phyloP scores from a whole-genome alignment of 306 rosid genomes.

The Spatholobus suberectus region DNA sequence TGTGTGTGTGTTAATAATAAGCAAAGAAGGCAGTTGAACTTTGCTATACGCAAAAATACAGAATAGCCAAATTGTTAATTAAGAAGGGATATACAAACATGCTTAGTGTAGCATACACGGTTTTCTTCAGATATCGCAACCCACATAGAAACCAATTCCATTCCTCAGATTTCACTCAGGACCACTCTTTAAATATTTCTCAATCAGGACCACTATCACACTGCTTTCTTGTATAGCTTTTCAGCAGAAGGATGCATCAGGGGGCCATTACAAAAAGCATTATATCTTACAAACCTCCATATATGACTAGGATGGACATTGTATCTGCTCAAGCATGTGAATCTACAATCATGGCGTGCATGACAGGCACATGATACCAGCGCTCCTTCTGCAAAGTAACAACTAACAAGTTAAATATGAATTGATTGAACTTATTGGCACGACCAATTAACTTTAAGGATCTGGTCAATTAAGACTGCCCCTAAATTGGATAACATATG shows the following conservation, averaged over 20 bases:
- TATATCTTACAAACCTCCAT: not conserved
- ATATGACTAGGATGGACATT: constrained; percentile 18
- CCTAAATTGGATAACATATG: not conserved
- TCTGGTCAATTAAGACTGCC: constrained; percentile 27
- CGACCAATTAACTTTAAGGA: constrained; percentile 30
- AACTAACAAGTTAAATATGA: constrained; percentile 6
- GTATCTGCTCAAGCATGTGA: constrained; percentile 56
- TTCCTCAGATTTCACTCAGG: constrained; percentile 20
- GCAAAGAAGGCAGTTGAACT: not conserved
- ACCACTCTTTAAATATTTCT: constrained; percentile 38
- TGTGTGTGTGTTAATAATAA: not conserved
- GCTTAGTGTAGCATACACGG: not conserved
- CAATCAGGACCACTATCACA: constrained; percentile 47
- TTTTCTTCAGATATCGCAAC: not conserved
- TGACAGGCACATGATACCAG: constrained; percentile 73
- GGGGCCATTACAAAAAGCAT: constrained; percentile 24
- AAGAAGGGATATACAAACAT: not conserved
- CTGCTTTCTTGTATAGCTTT: constrained; percentile 22
- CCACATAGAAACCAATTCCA: not conserved
- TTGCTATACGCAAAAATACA: not conserved
- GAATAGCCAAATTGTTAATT: not conserved
- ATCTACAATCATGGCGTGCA: constrained; percentile 64
- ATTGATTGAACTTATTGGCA: constrained; percentile 35
- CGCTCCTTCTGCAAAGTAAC: constrained; percentile 54
- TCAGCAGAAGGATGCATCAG: constrained; percentile 25